These are phyloP conservation scores for Mycotypha africana DNA, from an alignment of 371 early-diverging fungal genomes.

Conservation along the genomic window DNA sequence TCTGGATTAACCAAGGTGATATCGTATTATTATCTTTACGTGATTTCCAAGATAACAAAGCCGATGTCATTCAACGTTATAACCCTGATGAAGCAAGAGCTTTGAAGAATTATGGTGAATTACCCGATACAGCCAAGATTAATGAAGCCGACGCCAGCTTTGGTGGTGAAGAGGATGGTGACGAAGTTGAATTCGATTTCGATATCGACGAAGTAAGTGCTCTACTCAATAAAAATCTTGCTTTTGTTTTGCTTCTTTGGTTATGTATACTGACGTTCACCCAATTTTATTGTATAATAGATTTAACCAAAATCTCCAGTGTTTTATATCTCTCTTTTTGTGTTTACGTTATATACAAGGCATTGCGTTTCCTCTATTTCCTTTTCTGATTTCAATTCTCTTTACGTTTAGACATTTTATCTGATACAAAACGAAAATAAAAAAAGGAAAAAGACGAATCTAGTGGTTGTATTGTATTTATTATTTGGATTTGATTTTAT, in stretches of 20 bases:
- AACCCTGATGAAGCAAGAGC: slow-evolving; percentile 96
- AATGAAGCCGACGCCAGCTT: slow-evolving; percentile 70
- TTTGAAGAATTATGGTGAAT: slow-evolving; percentile 92
- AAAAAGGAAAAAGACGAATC: no score
- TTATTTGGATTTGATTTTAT: no score
- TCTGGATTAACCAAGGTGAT: slow-evolving; percentile 96
- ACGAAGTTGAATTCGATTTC: slow-evolving; percentile 87
- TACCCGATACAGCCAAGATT: slow-evolving; percentile 91
- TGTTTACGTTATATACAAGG: no score
- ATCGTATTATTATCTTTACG: slow-evolving; percentile 92
- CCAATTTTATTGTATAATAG: no score
- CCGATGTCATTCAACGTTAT: slow-evolving; percentile 98
- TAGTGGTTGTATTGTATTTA: no score
- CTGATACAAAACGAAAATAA: no score
- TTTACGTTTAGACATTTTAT: no score
- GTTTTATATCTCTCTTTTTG: no score
- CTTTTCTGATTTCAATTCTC: no score
- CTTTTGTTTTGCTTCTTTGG: background rate
- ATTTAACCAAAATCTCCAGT: no score
- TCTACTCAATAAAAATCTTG: background rate
- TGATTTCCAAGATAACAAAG: slow-evolving; percentile 96
- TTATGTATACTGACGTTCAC: background rate
- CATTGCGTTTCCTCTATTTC: no score
- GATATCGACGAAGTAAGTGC: slow-evolving; percentile 81
- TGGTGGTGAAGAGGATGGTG: slow-evolving; percentile 68